Base-by-base conservation (phyloP, 352 stramenopile genomes). In the Globisporangium perplexum region DNA sequence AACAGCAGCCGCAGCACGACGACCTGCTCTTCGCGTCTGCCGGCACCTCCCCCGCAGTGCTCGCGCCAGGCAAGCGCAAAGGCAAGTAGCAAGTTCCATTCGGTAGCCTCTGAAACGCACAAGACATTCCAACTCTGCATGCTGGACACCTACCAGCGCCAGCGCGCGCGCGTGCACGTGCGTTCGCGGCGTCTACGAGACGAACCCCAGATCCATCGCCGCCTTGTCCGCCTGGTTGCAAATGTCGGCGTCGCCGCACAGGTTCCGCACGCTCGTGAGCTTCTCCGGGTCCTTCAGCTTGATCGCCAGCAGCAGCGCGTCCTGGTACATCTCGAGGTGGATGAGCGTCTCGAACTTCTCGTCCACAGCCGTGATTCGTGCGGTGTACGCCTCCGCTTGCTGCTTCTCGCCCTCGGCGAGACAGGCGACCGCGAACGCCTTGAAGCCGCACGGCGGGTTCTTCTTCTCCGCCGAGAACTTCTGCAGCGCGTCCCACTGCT, bases 341-440 rank as follows among this genome's bases (percentile, higher is more conserved):
- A 93, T 83, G 11, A 93, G 65, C n/a, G 83, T 93, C 63, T 93
- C 83, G 47, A 93, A 93, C 65, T 93, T 93, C 62, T 93, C 83
- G 56, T 93, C 83, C 43, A 85, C 74, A 0, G 79, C 70, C 35
- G 83, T 93, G 54, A 93, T 93, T 14, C 83, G 80, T 7, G 80
- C 68, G 24, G 83, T 90, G 65, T 93, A 93, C 28, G 68, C 74
- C 61, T 93, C 83, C n/a, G 83, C 83, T 64, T 90, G 77, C 45
- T 82, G 65, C 63, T 90, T 90, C 55, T 93, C 83, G 35, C 80
- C 83, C 28, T 88, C 66, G 31, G 73, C 76, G 2, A 93, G 64
- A 60, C 83, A 93, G 26, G 79, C 83, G 33, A 93, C 81, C 0
- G 83, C 83, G 55, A 93, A 93, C 6, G 80, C 80, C 63, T 93